Percentiles rank a stretch among this genome's conserved stretches.
Evolutionary conservation across 2,329 filamentous ascomycete species (phyloP).

Genomic region (Arachnopeziza araneosa): DNA sequence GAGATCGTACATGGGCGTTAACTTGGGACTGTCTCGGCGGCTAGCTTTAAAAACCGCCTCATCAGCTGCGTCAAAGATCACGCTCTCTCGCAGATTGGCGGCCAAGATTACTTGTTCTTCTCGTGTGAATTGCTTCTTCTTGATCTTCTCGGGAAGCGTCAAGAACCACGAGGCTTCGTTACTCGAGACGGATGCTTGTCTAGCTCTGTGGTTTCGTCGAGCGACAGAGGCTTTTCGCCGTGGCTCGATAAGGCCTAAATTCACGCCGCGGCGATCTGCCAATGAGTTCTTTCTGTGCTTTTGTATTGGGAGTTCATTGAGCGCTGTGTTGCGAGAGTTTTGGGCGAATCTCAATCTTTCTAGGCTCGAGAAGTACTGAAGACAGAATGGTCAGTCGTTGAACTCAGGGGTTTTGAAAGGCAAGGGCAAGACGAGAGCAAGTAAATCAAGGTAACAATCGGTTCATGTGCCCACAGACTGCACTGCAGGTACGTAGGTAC

Average conservation of each 20-base stretch:
- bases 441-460: neutral
- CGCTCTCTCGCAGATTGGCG: slow-evolving; percentile 43
- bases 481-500: neutral
- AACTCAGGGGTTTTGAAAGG: neutral
- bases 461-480: neutral
- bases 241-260: slow-evolving; percentile 21
- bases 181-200: slow-evolving; percentile 36
- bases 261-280: slow-evolving; percentile 27
- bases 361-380: slow-evolving; percentile 66
- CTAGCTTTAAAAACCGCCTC: slow-evolving; percentile 48
- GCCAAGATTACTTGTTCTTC: slow-evolving; percentile 64
- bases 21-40: slow-evolving; percentile 34
- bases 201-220: slow-evolving; percentile 25
- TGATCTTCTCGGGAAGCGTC: slow-evolving; percentile 66
- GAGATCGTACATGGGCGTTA: slow-evolving; percentile 30
- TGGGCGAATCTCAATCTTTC: slow-evolving; percentile 65
- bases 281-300: slow-evolving; percentile 19
- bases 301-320: slow-evolving; percentile 27
- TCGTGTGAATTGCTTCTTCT: slow-evolving; percentile 61
- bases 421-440: neutral
- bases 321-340: slow-evolving; percentile 33
- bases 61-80: slow-evolving; percentile 53
- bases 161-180: slow-evolving; percentile 64
- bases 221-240: slow-evolving; percentile 19
- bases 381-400: slow-evolving; percentile 1